phyloP scores from a whole-genome alignment of 2,329 filamentous ascomycete species.

The Endoconidiophora laricicola region DNA sequence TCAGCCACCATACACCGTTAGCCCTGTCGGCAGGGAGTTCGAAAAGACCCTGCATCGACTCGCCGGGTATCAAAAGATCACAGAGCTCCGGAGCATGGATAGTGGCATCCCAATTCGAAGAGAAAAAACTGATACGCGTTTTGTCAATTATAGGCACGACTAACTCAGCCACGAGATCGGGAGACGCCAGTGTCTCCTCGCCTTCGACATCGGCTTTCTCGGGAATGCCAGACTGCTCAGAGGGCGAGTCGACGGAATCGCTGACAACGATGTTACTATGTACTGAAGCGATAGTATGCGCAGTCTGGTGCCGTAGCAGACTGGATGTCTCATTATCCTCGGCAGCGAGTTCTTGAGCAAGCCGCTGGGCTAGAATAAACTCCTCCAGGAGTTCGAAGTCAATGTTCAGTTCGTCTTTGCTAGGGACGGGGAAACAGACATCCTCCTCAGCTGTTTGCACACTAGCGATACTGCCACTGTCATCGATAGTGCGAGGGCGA shows the following conservation, averaged over 20 bases:
- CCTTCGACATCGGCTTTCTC: slow-evolving; percentile 28
- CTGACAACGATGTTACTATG: slow-evolving; percentile 31
- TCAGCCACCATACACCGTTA: slow-evolving; percentile 95
- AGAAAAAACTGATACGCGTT: slow-evolving; percentile 93
- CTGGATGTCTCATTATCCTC: slow-evolving; percentile 15
- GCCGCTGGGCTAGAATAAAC: slow-evolving; percentile 54
- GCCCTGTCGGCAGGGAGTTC: slow-evolving; percentile 42
- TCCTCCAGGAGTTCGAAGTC: slow-evolving; percentile 91
- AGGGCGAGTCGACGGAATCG: slow-evolving; percentile 38
- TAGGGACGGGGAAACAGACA: slow-evolving; percentile 71
- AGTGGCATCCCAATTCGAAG: slow-evolving; percentile 81
- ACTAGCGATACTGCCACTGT: slow-evolving; percentile 42
- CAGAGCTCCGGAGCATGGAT: slow-evolving; percentile 82
- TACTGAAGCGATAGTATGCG: slow-evolving; percentile 20
- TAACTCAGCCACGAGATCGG: not conserved
- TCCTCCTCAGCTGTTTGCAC: slow-evolving; percentile 68
- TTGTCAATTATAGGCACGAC: slow-evolving; percentile 33
- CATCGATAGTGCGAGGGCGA: slow-evolving; percentile 43
- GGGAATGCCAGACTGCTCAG: slow-evolving; percentile 24
- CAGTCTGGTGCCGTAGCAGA: slow-evolving; percentile 17
- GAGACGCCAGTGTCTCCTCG: not conserved
- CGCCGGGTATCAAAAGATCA: slow-evolving; percentile 74
- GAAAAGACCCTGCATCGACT: slow-evolving; percentile 80
- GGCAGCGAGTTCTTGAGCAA: slow-evolving; percentile 13
- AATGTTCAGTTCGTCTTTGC: slow-evolving; percentile 60